Evolutionary conservation across 768 basidiomycete genomes (phyloP), one percentile per base, ranked within the genome.

Genomic region (Pisolithus tinctorius): DNA sequence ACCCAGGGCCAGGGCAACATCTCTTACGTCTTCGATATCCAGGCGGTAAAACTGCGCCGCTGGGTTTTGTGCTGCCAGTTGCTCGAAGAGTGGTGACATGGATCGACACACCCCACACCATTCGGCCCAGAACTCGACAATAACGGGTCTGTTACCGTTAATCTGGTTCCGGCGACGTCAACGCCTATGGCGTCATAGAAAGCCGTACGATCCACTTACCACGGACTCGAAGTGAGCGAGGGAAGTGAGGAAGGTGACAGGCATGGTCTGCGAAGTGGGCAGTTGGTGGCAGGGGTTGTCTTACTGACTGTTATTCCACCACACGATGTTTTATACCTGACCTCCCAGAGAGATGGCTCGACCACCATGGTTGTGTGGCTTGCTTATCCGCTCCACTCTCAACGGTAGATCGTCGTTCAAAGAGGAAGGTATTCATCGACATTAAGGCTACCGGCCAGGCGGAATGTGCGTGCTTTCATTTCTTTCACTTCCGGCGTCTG

Each of bases 51-150:
- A 65, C 1, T 64, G 39, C 0, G 55, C 64, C 25, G 13, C 4
- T 8, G 64, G 64, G 42, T 66, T 58, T 60, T 64, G 60, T 6
- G 55, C 56, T 45, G 64, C 60, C 55, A 65, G 29, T 49, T 52
- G 57, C 51, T 65, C 50, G 42, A 61, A 65, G 9, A 63, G 17
- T 6, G 53, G 10, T 37, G 65, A 49, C 57, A 48, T 58, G 7
- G 51, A 23, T 39, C 51, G 54, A 47, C 64, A 67, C n/a, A 61
- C 58, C 31, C 17, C 16, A 25, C 64, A 65, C 64, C 64, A 65
- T 11, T 66, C 63, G 48, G 64, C 64, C 64, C 64, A 67, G 59
- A 66, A 65, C 46, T 65, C 65, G 20, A 65, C 58, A 50, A 65
- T 58, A 48, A 46, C 65, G 7, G 65, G 65, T 50, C 52, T 48